These are phyloP conservation scores for Clarireedia paspali DNA, from an alignment of 2,329 filamentous ascomycete genomes.

Conservation along the genomic window DNA sequence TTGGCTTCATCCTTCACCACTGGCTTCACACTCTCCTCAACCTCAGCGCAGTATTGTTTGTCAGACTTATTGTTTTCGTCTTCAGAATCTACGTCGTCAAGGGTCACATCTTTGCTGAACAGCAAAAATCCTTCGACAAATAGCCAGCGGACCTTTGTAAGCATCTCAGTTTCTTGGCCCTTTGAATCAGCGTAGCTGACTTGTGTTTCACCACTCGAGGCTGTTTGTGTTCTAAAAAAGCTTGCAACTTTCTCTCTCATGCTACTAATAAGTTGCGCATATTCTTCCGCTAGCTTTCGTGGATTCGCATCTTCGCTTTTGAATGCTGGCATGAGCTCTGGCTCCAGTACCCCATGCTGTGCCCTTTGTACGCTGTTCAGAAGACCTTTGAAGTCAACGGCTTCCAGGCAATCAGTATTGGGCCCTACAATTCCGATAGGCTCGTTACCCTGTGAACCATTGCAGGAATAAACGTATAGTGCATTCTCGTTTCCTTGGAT, in stretches of 20 bases:
- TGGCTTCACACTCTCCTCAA: background rate
- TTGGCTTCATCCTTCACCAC: background rate
- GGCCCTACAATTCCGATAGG: conserved; percentile 9
- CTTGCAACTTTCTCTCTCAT: background rate
- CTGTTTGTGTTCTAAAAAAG: too few species aligned
- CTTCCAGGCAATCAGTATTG: conserved; percentile 15
- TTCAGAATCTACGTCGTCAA: background rate
- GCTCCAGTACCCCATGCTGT: background rate
- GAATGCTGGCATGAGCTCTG: background rate
- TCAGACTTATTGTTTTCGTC: background rate
- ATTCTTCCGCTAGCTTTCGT: background rate
- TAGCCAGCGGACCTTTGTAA: background rate
- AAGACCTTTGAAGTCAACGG: conserved; percentile 15
- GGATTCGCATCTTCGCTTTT: conserved; percentile 1
- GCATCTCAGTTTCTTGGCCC: background rate
- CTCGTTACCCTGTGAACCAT: background rate
- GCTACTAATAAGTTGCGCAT: conserved; percentile 1
- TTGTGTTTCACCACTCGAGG: too few species aligned
- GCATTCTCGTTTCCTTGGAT: background rate
- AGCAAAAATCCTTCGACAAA: conserved; percentile 6
- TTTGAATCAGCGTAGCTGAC: too few species aligned
- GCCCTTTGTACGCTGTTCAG: background rate
- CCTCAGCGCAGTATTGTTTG: background rate
- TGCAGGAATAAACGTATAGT: conserved; percentile 2
- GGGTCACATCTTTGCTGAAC: background rate